Conservation (phyloP, 176 grass and related monocot species). For the Rhynchospora breviuscula region DNA sequence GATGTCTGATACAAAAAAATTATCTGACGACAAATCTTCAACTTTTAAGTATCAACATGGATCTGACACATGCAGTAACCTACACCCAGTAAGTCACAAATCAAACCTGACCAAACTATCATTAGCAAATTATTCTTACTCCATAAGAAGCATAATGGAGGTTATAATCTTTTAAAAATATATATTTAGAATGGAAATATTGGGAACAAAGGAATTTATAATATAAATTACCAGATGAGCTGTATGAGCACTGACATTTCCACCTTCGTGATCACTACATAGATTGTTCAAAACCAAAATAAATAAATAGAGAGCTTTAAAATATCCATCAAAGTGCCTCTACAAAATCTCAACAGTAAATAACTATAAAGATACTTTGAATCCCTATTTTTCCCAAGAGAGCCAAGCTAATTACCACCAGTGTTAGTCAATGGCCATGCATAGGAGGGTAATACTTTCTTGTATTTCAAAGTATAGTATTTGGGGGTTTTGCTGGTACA, state of each 20-base stretch:
- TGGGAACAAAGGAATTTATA: background rate
- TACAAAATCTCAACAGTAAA: background rate
- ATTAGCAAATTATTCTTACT: background rate
- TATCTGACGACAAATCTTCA: background rate
- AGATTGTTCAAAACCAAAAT: slow-evolving; percentile 12
- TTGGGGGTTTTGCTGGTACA: background rate
- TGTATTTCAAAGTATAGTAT: background rate
- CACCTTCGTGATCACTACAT: slow-evolving; percentile 89
- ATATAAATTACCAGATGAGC: slow-evolving; percentile 84
- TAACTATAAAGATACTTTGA: background rate
- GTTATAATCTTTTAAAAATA: background rate
- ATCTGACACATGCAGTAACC: background rate
- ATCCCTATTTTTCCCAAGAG: background rate
- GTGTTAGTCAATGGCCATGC: background rate
- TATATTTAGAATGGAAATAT: background rate
- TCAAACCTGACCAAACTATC: background rate
- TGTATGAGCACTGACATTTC: slow-evolving; percentile 98
- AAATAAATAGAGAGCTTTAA: background rate
- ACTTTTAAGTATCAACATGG: background rate
- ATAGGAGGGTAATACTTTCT: background rate
- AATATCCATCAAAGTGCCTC: background rate
- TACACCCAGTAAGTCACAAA: background rate
- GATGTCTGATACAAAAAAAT: background rate
- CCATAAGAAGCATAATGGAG: background rate
- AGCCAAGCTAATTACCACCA: background rate